A percentile compares a stretch with the other conserved stretches of the same genome.
phyloP scores from a whole-genome alignment of 495 filamentous ascomycete genomes.

The Daldinia childiae region DNA sequence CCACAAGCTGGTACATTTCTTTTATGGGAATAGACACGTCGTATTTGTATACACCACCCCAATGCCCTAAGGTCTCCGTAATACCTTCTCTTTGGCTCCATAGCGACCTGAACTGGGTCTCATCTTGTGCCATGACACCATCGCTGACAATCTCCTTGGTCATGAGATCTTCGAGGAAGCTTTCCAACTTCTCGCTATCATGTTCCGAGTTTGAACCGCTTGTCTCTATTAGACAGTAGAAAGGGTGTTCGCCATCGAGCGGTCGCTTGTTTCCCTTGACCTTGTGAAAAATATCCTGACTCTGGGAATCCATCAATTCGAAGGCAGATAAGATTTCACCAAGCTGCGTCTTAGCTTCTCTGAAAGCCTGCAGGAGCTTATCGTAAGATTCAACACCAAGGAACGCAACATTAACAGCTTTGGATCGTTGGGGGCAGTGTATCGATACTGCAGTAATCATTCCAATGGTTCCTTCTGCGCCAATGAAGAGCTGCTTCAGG shows the following conservation, averaged over 20 bases:
- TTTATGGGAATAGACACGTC: conserved; percentile 91
- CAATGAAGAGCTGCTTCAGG: conserved; percentile 97
- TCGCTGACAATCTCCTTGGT: conserved; percentile 82
- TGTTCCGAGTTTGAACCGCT: conserved; percentile 94
- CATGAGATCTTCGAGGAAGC: conserved; percentile 92
- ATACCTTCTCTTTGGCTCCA: conserved; percentile 97
- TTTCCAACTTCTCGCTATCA: conserved; percentile 84
- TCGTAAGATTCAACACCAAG: conserved; percentile 89
- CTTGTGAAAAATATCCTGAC: conserved; percentile 75
- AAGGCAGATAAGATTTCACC: conserved; percentile 97
- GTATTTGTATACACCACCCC: conserved; percentile 97
- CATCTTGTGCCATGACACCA: conserved; percentile 89
- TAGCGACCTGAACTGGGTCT: conserved; percentile 84
- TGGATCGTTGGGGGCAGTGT: conserved; percentile 83
- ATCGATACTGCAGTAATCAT: conserved; percentile 92
- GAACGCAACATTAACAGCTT: conserved; percentile 88
- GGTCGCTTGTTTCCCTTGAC: conserved; percentile 82
- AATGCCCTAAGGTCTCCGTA: conserved; percentile 85
- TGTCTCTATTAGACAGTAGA: conserved; percentile 97
- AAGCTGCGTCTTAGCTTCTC: conserved; percentile 86
- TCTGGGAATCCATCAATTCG: conserved; percentile 91
- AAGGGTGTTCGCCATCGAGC: conserved; percentile 82
- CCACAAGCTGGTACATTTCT: conserved; percentile 89
- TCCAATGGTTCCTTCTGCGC: conserved; percentile 91
- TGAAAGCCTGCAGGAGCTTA: conserved; percentile 81